Base-by-base conservation (phyloP, 352 stramenopile genomes). In the Aphanomyces astaci region DNA sequence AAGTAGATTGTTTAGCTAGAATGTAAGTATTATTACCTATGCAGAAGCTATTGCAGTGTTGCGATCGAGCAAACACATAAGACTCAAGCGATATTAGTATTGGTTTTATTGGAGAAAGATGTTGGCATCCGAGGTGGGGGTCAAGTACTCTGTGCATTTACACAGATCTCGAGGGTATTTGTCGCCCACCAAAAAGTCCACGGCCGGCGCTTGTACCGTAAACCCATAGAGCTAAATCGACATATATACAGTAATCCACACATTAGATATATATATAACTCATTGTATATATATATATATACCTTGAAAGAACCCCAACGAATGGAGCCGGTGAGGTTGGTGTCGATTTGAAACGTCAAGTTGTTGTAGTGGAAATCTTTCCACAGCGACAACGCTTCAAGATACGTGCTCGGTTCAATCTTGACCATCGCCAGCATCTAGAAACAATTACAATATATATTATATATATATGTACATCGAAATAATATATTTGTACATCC, bases 131-230 rank as follows among this genome's bases (percentile, higher is more conserved):
- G 57, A 60, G 17, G 30, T 33, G 19, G 82, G 79, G 39, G 77
- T 83, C 66, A 88, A 62, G 66, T 92, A 95, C 52, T 90, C 75
- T 5, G 77, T 84, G 73, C 86, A 95, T 69, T 86, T 92, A 74
- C 86, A 95, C 15, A 95, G 74, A 11, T 79, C 80, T 13, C 86
- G 84, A 71, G 91, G 83, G 66, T 93, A 92, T 70, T 95, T 83
- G 31, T 83, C 84, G n/a, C 85, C 84, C 22, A 95, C 86, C 19
- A 92, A 81, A 66, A 95, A 95, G 70, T 92, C 82, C 33, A 93
- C 84, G 66, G 90, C 79, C 11, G 81, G 74, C 4, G 86, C 85
- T 1, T 79, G 78, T n/a, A 84, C 85, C n/a, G 82, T 81, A 67
- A 92, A 92, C 24, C 74, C 73, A 73, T 93, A 93, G 70, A 93